Conservation (phyloP, 352 stramenopile genomes). For the Phytophthora pinifolia region DNA sequence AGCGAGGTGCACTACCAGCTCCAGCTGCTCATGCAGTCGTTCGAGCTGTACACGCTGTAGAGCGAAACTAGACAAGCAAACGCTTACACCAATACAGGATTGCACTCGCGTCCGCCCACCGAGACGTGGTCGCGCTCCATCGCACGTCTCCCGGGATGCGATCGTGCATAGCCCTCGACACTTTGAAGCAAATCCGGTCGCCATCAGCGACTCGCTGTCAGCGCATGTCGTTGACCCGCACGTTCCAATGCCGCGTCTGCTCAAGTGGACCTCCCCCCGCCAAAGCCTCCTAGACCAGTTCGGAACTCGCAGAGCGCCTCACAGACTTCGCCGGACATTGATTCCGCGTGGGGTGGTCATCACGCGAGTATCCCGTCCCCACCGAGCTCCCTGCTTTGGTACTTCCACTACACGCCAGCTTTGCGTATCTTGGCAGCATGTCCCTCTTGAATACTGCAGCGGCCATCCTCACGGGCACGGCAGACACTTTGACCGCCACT, state of each 20-base stretch:
- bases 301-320: slow-evolving; percentile 15
- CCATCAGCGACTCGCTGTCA: too few species aligned
- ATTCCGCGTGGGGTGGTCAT: background rate
- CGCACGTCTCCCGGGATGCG: slow-evolving; percentile 18
- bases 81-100: background rate
- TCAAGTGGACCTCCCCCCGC: background rate
- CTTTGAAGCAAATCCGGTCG: slow-evolving; percentile 18
- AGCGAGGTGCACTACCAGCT: slow-evolving; percentile 30
- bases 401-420: background rate
- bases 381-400: slow-evolving; percentile 8
- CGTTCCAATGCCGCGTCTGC: slow-evolving; percentile 29
- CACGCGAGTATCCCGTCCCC: background rate
- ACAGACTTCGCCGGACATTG: slow-evolving; percentile 2
- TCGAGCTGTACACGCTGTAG: slow-evolving; percentile 27
- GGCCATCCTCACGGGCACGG: slow-evolving; percentile 12
- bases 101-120: slow-evolving; percentile 6
- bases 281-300: slow-evolving; percentile 18
- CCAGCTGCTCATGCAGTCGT: slow-evolving; percentile 23
- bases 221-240: slow-evolving; percentile 22
- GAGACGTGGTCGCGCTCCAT: slow-evolving; percentile 17
- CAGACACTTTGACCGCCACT: slow-evolving; percentile 22
- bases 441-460: slow-evolving; percentile 24
- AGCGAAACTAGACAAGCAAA: slow-evolving; percentile 3
- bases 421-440: slow-evolving; percentile 14
- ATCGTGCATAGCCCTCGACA: slow-evolving; percentile 22